These are phyloP conservation scores for Alectoria sarmentosa DNA, from an alignment of 495 filamentous ascomycete genomes.

Conservation along the genomic window DNA sequence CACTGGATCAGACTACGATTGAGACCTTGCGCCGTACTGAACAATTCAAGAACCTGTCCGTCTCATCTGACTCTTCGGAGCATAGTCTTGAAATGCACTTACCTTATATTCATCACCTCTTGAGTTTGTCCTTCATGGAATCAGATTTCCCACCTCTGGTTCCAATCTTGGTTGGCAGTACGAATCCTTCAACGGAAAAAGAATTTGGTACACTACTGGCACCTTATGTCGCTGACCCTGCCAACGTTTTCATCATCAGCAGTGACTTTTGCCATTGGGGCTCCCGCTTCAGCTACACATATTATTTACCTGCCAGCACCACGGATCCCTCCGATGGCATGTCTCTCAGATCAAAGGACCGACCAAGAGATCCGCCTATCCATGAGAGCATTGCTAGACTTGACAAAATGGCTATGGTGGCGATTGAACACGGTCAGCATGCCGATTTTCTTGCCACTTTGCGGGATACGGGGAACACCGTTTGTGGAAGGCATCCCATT, in stretches of 20 bases:
- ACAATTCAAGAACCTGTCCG: constrained; percentile 68
- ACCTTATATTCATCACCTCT: constrained; percentile 84
- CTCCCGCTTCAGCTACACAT: constrained; percentile 75
- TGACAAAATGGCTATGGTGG: constrained; percentile 75
- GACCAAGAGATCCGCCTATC: constrained; percentile 51
- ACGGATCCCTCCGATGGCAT: constrained; percentile 30
- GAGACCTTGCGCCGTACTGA: constrained; percentile 53
- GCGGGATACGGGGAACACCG: constrained; percentile 74
- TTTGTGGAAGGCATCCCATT: constrained; percentile 94
- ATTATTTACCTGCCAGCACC: constrained; percentile 53
- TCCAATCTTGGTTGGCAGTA: constrained; percentile 84
- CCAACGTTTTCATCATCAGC: constrained; percentile 76
- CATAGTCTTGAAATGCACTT: constrained; percentile 97
- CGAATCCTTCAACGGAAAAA: constrained; percentile 56
- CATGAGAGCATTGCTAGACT: constrained; percentile 80
- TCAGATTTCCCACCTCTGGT: constrained; percentile 63
- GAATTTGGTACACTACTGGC: constrained; percentile 65
- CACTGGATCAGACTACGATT: constrained; percentile 62
- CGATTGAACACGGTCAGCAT: constrained; percentile 68
- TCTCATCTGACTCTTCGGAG: constrained; percentile 68
- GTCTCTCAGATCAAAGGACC: constrained; percentile 29
- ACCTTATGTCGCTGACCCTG: constrained; percentile 68
- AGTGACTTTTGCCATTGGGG: constrained; percentile 99
- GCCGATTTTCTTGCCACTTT: constrained; percentile 60
- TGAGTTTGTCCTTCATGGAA: constrained; percentile 47